Conservation (phyloP, 805 yeast genomes). For the Ogataea salicorniae region DNA sequence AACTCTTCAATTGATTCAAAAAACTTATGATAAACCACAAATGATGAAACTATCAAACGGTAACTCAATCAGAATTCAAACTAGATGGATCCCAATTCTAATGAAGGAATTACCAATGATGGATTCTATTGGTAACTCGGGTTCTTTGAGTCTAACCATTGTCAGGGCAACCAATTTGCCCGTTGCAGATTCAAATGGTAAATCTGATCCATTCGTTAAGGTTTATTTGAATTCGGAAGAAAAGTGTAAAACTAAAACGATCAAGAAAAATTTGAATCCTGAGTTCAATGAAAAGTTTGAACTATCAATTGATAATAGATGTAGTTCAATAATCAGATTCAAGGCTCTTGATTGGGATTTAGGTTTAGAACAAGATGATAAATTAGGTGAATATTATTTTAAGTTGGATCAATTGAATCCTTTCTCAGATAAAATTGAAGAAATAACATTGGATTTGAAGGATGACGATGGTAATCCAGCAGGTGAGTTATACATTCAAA, state of each 20-base stretch:
- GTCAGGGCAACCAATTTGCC: slow-evolving; percentile 62
- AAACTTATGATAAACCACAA: slow-evolving; percentile 59
- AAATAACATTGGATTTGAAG: slow-evolving; percentile 45
- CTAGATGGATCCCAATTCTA: slow-evolving; percentile 76
- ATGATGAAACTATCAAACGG: slow-evolving; percentile 42
- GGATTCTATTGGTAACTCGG: slow-evolving; percentile 73
- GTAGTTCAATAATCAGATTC: slow-evolving; percentile 51
- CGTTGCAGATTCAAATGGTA: slow-evolving; percentile 87
- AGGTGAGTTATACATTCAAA: slow-evolving; percentile 58
- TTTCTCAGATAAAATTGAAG: slow-evolving; percentile 37
- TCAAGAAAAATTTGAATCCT: slow-evolving; percentile 88
- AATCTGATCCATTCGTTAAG: slow-evolving; percentile 85
- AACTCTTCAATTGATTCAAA: slow-evolving; percentile 57
- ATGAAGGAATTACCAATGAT: slow-evolving; percentile 57
- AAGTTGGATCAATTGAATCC: slow-evolving; percentile 60
- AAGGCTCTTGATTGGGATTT: slow-evolving; percentile 88
- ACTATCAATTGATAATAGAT: slow-evolving; percentile 55
- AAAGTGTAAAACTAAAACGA: slow-evolving; percentile 69
- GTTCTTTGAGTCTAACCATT: slow-evolving; percentile 58
- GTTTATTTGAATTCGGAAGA: slow-evolving; percentile 61
- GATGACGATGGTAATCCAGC: slow-evolving; percentile 49
- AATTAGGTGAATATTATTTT: slow-evolving; percentile 60
- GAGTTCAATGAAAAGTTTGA: slow-evolving; percentile 71
- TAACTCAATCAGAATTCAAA: slow-evolving; percentile 45
- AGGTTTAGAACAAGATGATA: slow-evolving; percentile 82